phyloP scores from a whole-genome alignment of 352 stramenopile species.

The Globisporangium canariense region DNA sequence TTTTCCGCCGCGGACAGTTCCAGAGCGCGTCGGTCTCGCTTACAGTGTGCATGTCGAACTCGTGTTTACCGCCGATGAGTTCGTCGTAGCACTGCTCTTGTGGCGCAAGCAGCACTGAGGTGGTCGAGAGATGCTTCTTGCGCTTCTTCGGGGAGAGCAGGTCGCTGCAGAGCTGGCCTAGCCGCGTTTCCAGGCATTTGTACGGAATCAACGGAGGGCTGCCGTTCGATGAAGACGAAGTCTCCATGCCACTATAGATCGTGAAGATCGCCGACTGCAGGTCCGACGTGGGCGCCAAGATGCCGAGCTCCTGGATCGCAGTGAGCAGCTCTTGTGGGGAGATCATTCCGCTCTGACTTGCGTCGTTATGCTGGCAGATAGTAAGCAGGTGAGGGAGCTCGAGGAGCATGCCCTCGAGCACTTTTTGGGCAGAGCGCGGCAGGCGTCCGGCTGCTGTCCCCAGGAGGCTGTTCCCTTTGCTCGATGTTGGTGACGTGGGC shows the following conservation, averaged over 20 bases:
- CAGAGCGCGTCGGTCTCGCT: conserved; percentile 50
- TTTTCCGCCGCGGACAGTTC: conserved; percentile 59
- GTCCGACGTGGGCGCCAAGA: conserved; percentile 54
- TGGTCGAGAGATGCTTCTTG: conserved; percentile 62
- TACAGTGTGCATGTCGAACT: conserved; percentile 37
- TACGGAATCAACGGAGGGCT: conserved; percentile 34
- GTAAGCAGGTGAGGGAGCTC: conserved; percentile 36
- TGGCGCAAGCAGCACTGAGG: conserved; percentile 60
- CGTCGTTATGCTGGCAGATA: conserved; percentile 49
- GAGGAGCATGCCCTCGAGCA: conserved; percentile 62
- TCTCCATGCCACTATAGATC: conserved; percentile 25
- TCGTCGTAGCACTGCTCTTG: conserved; percentile 37
- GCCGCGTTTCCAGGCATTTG: conserved; percentile 34
- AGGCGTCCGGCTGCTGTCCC: background rate
- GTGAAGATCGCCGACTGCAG: conserved; percentile 51
- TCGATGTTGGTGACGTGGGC: background rate
- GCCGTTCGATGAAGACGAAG: background rate
- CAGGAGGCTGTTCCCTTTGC: background rate
- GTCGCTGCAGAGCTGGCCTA: conserved; percentile 57
- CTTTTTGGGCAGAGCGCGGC: conserved; percentile 63
- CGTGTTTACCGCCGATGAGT: conserved; percentile 18
- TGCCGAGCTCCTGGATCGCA: conserved; percentile 54
- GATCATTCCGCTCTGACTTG: conserved; percentile 36
- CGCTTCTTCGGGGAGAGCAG: conserved; percentile 65
- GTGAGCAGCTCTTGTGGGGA: conserved; percentile 43